Evolutionary conservation across 345 rosid species (phyloP), one percentile per base, ranked within the genome.

Genomic region (Microthlaspi erraticum): DNA sequence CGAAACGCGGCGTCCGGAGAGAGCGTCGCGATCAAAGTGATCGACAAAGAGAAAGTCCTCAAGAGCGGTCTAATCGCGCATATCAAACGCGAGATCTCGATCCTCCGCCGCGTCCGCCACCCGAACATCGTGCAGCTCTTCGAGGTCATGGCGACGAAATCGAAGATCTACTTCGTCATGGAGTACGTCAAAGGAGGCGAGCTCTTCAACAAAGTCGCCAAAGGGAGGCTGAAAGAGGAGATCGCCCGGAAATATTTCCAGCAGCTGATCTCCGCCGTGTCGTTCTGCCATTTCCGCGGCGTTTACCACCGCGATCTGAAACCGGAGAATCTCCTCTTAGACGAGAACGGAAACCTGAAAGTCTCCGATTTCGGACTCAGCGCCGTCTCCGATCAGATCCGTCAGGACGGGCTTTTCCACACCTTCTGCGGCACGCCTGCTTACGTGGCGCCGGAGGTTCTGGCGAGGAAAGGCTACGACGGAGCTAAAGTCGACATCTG

Each of bases 171-270:
- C 59, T 84, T 93, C 68, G 95, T 93, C 2, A 93, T 93, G 98
- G 98, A 93, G 37, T 85, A 81, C 36, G 98, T 90, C n/a, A 76
- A 79, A 36, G 96, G 97, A 46, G 97, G 97, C n/a, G 97, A 93
- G 60, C 81, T 93, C 9, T 93, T 87, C 77, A 81, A 87, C 55
- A 88, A 84, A 64, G 86, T 93, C 5, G 77, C 91, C 7, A 87
- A 86, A 68, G 98, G 98, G 8, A 81, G 87, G n/a, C 64, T 93
- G 2, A 82, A 80, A 51, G 97, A 93, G 49, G 82, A 82, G 1
- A 66, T 67, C 12, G 98, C 96, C 0, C 77, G 97, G 19, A 77
- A 79, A 23, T 93, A 84, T 63, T 88, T 90, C 64, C 98, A 90
- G 75, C 93, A 93, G 29, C 66, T 93, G 34, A 83, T 88, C 44